A percentile compares a stretch with the other conserved stretches of the same genome.
Evolutionary conservation across 139 green algal species (phyloP).

Genomic region (Chlamydomonas schloesseri): DNA sequence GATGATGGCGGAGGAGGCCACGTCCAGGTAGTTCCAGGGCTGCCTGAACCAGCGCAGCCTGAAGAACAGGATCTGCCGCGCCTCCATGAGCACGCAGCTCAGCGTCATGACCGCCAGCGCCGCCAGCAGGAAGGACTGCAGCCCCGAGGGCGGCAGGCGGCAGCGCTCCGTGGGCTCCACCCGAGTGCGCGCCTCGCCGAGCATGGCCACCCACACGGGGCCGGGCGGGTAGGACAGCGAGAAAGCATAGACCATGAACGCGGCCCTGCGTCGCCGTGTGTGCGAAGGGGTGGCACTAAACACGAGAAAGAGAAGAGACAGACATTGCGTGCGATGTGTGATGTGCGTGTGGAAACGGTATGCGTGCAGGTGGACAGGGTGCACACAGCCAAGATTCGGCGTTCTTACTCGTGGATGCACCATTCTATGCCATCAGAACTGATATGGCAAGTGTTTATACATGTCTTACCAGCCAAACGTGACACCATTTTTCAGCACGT

Average conservation of each 20-base stretch:
- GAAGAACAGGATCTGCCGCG: slow-evolving; percentile 34
- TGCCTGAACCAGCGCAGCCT: slow-evolving; percentile 30
- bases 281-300: too few relatives aligned
- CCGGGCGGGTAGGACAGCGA: slow-evolving; percentile 27
- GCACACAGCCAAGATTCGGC: too few relatives aligned
- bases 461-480: too few relatives aligned
- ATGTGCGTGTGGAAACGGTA: too few relatives aligned
- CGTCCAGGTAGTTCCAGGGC: slow-evolving; percentile 43
- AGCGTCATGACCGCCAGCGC: slow-evolving; percentile 18
- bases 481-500: too few relatives aligned
- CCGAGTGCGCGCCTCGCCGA: not conserved
- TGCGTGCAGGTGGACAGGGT: too few relatives aligned
- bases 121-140: slow-evolving; percentile 18
- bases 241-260: not conserved
- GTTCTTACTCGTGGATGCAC: too few relatives aligned
- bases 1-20: slow-evolving; percentile 23
- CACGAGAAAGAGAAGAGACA: too few relatives aligned
- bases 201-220: not conserved
- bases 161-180: not conserved
- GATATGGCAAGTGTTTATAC: too few relatives aligned
- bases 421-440: too few relatives aligned
- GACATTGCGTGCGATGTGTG: too few relatives aligned
- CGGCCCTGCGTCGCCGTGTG: not conserved
- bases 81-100: slow-evolving; percentile 15
- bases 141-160: not conserved